These are phyloP conservation scores for Fusarium keratoplasticum DNA, from an alignment of 2,329 filamentous ascomycete genomes.

Conservation along the genomic window DNA sequence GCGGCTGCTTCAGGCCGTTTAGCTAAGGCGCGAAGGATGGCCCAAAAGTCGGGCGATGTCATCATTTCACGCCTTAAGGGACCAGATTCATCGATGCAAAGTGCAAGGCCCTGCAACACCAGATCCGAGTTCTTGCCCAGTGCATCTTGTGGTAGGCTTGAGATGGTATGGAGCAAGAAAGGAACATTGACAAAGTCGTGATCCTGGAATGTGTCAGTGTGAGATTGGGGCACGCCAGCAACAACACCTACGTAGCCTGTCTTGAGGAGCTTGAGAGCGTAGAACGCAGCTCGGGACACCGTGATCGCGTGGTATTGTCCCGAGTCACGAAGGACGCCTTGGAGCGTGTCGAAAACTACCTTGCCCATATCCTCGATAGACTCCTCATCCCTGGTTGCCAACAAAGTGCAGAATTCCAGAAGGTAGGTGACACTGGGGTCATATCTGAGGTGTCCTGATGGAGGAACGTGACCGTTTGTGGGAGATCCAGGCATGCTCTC, in stretches of 20 bases:
- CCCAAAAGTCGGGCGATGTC: constrained; percentile 97
- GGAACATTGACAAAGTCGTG: constrained; percentile 92
- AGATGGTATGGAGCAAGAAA: constrained; percentile 90
- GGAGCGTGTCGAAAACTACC: constrained; percentile 81
- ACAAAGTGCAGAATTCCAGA: constrained; percentile 87
- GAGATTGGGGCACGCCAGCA: neutral
- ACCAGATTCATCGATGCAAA: constrained; percentile 82
- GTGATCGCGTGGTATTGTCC: constrained; percentile 84
- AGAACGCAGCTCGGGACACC: constrained; percentile 86
- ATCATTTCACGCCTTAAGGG: constrained; percentile 91
- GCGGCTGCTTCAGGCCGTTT: constrained; percentile 76
- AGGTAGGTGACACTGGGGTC: constrained; percentile 90
- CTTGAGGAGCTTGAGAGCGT: constrained; percentile 83
- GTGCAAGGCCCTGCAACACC: constrained; percentile 81
- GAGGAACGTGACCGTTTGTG: constrained; percentile 59
- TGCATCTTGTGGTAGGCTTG: constrained; percentile 82
- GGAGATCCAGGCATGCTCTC: constrained; percentile 76
- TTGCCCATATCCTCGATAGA: constrained; percentile 81
- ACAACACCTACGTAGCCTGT: constrained; percentile 79
- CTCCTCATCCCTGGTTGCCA: constrained; percentile 80
- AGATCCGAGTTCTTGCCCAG: constrained; percentile 81
- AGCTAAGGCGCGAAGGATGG: constrained; percentile 82
- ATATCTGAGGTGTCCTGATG: constrained; percentile 69
- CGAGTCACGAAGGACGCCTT: constrained; percentile 83
- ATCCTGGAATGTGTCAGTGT: constrained; percentile 65